Evolutionary conservation across 2,329 filamentous ascomycete genomes (phyloP).

Genomic region (Ascochyta viciae-villosae): DNA sequence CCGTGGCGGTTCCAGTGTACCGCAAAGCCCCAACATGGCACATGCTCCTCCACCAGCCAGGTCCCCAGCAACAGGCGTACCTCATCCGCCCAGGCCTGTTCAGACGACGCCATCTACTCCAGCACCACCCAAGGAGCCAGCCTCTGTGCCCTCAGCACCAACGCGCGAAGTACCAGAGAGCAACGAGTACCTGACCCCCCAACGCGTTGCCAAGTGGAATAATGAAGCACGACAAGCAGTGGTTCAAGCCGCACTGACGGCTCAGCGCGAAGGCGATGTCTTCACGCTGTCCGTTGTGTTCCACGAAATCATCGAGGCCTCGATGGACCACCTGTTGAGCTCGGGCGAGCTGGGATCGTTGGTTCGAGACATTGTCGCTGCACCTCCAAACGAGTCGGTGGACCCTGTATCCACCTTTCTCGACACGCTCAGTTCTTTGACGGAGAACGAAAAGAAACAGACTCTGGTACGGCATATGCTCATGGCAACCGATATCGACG

Average conservation of each 20-base stretch:
- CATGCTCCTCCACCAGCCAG: slow-evolving; percentile 43
- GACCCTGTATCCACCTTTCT: slow-evolving; percentile 71
- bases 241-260: slow-evolving; percentile 68
- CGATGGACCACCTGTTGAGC: slow-evolving; percentile 72
- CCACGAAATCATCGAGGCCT: slow-evolving; percentile 83
- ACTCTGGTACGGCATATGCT: slow-evolving; percentile 71
- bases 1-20: slow-evolving; percentile 39
- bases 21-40: slow-evolving; percentile 39
- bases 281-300: slow-evolving; percentile 75
- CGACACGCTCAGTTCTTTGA: slow-evolving; percentile 80
- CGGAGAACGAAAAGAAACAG: slow-evolving; percentile 71
- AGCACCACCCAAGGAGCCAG: slow-evolving; percentile 47
- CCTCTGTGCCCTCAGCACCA: slow-evolving; percentile 14
- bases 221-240: slow-evolving; percentile 71
- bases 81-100: slow-evolving; percentile 24
- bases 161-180: slow-evolving; percentile 58
- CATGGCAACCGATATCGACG: slow-evolving; percentile 73
- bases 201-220: slow-evolving; percentile 71
- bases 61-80: slow-evolving; percentile 35
- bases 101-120: slow-evolving; percentile 29
- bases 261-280: slow-evolving; percentile 71
- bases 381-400: slow-evolving; percentile 55
- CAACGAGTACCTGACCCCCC: slow-evolving; percentile 79
- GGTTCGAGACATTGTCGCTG: slow-evolving; percentile 75
- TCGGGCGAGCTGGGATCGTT: slow-evolving; percentile 73